Percentiles rank a stretch among this genome's conserved stretches.
Evolutionary conservation across 2,329 filamentous ascomycete genomes (phyloP).

Genomic region (Pezicula carpinea): DNA sequence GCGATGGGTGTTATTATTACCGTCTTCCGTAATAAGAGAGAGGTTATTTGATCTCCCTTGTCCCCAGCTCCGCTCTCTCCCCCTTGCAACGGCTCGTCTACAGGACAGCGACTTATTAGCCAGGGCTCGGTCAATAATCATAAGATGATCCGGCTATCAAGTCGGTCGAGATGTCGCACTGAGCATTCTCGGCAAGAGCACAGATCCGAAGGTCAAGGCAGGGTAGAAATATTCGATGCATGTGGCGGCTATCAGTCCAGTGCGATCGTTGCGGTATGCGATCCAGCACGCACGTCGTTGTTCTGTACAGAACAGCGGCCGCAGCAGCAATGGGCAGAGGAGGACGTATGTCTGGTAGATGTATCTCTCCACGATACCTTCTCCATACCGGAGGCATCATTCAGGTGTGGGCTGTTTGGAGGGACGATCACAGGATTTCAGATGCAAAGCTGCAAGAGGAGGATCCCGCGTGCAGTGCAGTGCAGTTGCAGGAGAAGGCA

Average conservation of each 20-base stretch:
- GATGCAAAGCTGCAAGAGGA: constrained; percentile 12
- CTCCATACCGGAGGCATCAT: not conserved
- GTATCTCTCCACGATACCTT: not conserved
- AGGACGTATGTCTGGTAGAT: not conserved
- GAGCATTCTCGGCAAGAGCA: not conserved
- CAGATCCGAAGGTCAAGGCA: not conserved
- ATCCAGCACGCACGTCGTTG: not conserved
- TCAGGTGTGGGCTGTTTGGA: not conserved
- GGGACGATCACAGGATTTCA: not conserved
- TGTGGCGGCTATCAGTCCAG: constrained; percentile 1
- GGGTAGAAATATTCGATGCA: not conserved
- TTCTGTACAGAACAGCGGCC: not conserved
- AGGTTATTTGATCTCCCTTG: not conserved
- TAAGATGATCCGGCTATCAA: not conserved
- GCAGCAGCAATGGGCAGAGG: not conserved
- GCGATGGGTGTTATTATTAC: too few relatives aligned
- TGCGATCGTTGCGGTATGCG: not conserved
- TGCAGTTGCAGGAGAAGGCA: constrained; percentile 7
- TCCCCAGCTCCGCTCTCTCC: not conserved
- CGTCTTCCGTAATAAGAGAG: too few relatives aligned
- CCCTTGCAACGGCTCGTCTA: not conserved
- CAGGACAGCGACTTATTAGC: not conserved
- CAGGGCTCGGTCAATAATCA: not conserved
- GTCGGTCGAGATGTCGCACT: not conserved
- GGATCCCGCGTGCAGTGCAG: constrained; percentile 15